Conservation (phyloP, 257 asterid genomes). For the Primulina tabacum region DNA sequence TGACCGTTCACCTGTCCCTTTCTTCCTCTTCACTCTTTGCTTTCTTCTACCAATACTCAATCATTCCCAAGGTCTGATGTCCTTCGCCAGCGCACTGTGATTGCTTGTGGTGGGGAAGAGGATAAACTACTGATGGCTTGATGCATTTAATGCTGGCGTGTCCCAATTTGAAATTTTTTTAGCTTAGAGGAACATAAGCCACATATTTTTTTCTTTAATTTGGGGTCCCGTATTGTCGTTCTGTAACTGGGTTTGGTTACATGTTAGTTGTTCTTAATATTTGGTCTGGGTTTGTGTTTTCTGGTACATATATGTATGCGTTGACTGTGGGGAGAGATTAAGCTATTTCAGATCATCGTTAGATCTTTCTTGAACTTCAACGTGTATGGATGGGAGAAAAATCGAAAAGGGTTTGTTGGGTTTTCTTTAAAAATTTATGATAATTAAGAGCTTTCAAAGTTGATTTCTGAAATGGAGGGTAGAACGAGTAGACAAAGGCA, state of each 20-base stretch:
- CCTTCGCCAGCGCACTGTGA: background rate
- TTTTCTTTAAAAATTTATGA: slow-evolving; percentile 7
- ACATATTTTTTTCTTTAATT: background rate
- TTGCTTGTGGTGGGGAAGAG: background rate
- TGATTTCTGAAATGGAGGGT: slow-evolving; percentile 35
- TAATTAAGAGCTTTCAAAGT: slow-evolving; percentile 12
- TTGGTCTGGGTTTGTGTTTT: background rate
- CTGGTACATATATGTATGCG: background rate
- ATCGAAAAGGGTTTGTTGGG: background rate
- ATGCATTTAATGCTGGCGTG: background rate
- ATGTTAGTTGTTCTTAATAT: background rate
- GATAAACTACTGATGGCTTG: background rate
- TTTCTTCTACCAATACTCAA: background rate
- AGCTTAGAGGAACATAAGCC: background rate
- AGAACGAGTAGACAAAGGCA: slow-evolving; percentile 57
- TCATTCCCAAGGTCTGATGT: background rate
- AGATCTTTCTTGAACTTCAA: background rate
- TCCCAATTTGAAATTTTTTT: background rate
- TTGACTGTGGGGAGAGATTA: background rate
- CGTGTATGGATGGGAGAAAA: background rate
- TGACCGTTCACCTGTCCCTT: background rate
- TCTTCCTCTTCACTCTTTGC: background rate
- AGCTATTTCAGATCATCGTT: background rate
- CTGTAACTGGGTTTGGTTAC: background rate
- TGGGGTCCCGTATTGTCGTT: background rate